Conservation (phyloP, 164 flowering plant genomes). For the Paratinospora sagittata region DNA sequence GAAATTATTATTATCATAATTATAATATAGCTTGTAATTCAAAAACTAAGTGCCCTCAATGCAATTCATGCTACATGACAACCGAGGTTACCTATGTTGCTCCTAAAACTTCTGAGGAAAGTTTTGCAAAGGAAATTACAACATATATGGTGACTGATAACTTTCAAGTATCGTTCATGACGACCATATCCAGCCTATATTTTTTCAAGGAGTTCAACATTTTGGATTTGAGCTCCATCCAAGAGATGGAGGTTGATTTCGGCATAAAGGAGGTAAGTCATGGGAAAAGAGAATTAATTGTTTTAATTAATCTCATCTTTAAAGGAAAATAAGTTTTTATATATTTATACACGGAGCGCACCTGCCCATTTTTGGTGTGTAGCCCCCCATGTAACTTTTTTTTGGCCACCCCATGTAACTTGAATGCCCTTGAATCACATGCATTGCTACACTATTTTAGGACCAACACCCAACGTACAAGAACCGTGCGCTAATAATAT, state of each 20-base stretch:
- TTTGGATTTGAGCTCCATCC: not conserved
- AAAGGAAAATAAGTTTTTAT: too few relatives aligned
- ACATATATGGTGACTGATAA: slow-evolving; percentile 20
- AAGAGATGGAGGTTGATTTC: slow-evolving; percentile 12
- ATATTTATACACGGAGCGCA: too few relatives aligned
- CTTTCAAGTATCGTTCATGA: slow-evolving; percentile 10
- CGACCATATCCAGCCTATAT: slow-evolving; percentile 11
- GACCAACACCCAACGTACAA: too few relatives aligned
- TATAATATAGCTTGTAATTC: not conserved
- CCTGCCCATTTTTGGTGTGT: too few relatives aligned
- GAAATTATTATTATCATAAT: too few relatives aligned
- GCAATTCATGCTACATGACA: not conserved
- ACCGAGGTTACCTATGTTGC: not conserved
- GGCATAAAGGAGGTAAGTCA: slow-evolving; percentile 6
- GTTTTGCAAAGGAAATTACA: slow-evolving; percentile 9
- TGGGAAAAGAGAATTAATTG: too few relatives aligned
- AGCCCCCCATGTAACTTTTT: too few relatives aligned
- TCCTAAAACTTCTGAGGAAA: not conserved
- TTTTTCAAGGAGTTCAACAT: slow-evolving; percentile 8
- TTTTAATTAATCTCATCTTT: too few relatives aligned
- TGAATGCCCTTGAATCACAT: too few relatives aligned
- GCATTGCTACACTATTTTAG: too few relatives aligned
- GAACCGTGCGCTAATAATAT: too few relatives aligned
- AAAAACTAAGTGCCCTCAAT: not conserved
- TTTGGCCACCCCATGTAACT: too few relatives aligned